Conservation (phyloP, 345 rosid species). For the Brassica incana region DNA sequence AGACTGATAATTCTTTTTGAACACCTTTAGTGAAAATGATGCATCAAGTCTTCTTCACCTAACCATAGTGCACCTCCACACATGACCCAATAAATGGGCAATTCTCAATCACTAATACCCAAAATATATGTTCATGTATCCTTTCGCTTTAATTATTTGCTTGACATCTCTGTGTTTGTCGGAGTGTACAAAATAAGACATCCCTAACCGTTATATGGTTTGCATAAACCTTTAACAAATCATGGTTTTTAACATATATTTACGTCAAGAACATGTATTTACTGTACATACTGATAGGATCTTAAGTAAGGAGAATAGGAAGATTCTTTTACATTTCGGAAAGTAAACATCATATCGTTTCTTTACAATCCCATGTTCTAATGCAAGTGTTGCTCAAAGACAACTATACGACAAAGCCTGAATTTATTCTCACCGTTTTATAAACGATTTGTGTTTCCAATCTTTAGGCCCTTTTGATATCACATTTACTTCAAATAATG, state of each 20-base stretch:
- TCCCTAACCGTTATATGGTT: neutral
- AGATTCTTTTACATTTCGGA: neutral
- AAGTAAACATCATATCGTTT: constrained; percentile 8
- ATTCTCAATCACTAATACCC: constrained; percentile 21
- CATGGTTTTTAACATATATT: neutral
- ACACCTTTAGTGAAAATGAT: constrained; percentile 49
- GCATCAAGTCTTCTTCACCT: constrained; percentile 31
- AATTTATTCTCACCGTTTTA: constrained; percentile 29
- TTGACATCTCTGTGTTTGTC: neutral
- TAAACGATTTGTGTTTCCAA: neutral
- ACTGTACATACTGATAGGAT: neutral
- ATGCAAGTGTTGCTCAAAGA: constrained; percentile 24
- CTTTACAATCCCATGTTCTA: constrained; percentile 29
- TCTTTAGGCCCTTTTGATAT: neutral
- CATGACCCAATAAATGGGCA: constrained; percentile 28
- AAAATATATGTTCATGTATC: constrained; percentile 18
- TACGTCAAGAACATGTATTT: constrained; percentile 1
- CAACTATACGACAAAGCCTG: constrained; percentile 52
- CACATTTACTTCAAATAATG: constrained; percentile 11
- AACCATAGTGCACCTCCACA: constrained; percentile 31
- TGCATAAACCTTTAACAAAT: neutral
- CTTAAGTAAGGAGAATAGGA: constrained; percentile 7
- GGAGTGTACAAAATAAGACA: neutral
- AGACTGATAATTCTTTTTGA: constrained; percentile 45
- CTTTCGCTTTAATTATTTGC: neutral